A percentile compares a stretch with the other conserved stretches of the same genome.
Conservation (phyloP, 2,329 filamentous ascomycete species). For the Metarhizium robertsii region DNA sequence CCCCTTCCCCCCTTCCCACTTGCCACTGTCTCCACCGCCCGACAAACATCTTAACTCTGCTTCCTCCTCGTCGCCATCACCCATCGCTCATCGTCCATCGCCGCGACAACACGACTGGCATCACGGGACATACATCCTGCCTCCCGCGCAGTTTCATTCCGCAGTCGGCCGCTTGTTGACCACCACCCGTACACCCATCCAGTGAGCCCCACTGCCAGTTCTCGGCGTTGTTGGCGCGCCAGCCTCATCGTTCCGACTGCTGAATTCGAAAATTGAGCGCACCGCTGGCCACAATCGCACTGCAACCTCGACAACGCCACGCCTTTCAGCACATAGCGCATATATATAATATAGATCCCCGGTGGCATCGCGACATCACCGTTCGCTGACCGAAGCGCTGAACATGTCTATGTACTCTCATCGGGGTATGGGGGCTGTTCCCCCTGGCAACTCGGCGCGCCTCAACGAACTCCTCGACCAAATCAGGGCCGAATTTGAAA, state of each 20-base stretch:
- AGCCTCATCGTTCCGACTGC: background rate
- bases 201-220: background rate
- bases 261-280: background rate
- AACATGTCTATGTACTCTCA: conserved; percentile 80
- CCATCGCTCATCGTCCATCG: conserved; percentile 6
- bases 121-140: background rate
- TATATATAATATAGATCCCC: background rate
- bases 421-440: conserved; percentile 68
- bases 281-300: background rate
- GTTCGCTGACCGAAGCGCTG: background rate
- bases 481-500: conserved; percentile 85
- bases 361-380: background rate
- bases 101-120: background rate
- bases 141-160: background rate
- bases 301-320: background rate
- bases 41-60: conserved; percentile 8
- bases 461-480: conserved; percentile 88
- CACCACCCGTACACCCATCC: background rate
- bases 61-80: conserved; percentile 8
- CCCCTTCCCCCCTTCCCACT: conserved; percentile 8
- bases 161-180: background rate
- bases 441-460: conserved; percentile 50
- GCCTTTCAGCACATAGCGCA: background rate
- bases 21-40: conserved; percentile 17
- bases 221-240: background rate